A percentile compares a stretch with the other conserved stretches of the same genome.
These are phyloP conservation scores for Paracorniculantispora psalliotae DNA, from an alignment of 2,329 filamentous ascomycete genomes.

Conservation along the genomic window DNA sequence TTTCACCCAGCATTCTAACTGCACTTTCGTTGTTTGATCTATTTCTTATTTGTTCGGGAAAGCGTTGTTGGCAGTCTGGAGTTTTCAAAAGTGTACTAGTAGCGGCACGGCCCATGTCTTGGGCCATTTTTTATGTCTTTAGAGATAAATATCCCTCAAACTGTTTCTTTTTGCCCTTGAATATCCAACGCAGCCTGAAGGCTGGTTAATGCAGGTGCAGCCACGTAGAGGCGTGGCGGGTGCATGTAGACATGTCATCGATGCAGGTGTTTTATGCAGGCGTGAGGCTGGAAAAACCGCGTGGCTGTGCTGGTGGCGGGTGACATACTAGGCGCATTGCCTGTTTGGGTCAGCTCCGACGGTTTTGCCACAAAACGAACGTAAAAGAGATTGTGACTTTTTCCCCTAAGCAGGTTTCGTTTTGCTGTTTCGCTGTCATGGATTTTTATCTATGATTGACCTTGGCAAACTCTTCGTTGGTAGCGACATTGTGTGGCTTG, in stretches of 20 bases:
- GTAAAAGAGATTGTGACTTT: not conserved
- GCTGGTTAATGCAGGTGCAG: not conserved
- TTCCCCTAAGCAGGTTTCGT: not conserved
- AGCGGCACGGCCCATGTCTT: not conserved
- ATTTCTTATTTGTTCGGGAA: no score
- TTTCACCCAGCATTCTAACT: no score
- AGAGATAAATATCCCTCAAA: no score
- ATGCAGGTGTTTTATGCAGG: not conserved
- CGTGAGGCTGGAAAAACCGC: not conserved
- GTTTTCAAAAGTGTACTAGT: no score
- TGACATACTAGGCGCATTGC: not conserved
- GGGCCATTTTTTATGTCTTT: not conserved
- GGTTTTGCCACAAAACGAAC: not conserved
- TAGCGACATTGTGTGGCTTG: not conserved
- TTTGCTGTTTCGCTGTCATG: no score
- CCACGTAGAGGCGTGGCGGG: constrained; percentile 1
- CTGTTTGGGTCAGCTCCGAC: not conserved
- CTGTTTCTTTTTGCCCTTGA: no score
- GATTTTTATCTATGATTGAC: no score
- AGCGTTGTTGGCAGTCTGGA: no score
- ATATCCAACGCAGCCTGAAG: no score
- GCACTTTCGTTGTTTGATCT: no score
- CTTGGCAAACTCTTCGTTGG: no score
- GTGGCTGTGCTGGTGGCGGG: constrained; percentile 4
- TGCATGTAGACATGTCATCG: not conserved